Evolutionary conservation across 2,329 filamentous ascomycete genomes (phyloP), one percentile per base, ranked within the genome.

Genomic region (Alternaria panax): DNA sequence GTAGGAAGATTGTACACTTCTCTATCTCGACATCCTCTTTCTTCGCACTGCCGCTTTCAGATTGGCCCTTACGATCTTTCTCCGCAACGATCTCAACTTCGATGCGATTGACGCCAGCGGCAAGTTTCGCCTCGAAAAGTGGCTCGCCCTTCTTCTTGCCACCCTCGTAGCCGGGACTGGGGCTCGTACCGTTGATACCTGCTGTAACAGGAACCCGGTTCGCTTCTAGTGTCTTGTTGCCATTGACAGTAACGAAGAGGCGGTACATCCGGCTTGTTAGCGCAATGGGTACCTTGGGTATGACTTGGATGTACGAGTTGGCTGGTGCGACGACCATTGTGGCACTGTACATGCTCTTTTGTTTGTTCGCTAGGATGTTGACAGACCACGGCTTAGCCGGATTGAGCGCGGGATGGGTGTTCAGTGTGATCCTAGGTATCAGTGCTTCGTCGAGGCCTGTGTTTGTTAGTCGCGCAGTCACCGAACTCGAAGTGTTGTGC

Each of bases 21-120:
- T 97, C 93, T 63, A 93, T 81, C 74, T 95, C 92, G 34, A 90
- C 85, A 62, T 89, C 77, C 56, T 59, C 56, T 20, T 59, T 59
- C 51, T 71, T 76, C 12, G 60, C 59, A 45, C 64, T 59, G 18
- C 65, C 72, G 7, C 71, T 68, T 46, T 74, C 70, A 8, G 60
- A 32, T 43, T 66, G 59, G 41, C 62, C 52, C 57, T 65, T 69
- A 83, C 86, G 1, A 85, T 87, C 63, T 42, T 92, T 84, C 7
- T 89, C 88, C 1, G 90, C 91, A 64, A 93, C 87, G 58, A 94
- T 83, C 69, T 94, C 90, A 7, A 96, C 84, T 68, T 93, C 90
- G 51, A 97, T 85, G 45, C 89, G 85, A 67, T 95, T 96, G 51
- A 92, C 84, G 7, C 92, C 92, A 2, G 86, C 85, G 25, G 86